Conservation (phyloP, 2,329 filamentous ascomycete species). For the Stemphylium beticola region DNA sequence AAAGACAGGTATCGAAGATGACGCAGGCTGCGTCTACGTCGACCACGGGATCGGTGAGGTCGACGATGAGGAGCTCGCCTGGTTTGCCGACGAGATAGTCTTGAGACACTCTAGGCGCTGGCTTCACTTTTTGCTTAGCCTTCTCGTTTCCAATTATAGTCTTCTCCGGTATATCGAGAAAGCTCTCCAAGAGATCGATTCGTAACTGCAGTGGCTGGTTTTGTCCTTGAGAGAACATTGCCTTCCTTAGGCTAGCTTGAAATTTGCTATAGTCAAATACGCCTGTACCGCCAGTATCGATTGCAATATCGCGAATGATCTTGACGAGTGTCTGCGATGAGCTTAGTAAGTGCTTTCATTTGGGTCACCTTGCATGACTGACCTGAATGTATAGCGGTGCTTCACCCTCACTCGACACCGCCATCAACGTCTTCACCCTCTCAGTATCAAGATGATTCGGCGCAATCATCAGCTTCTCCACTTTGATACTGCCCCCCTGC, state of each 20-base stretch:
- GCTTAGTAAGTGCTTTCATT: too few species aligned
- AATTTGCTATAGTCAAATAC: conserved; percentile 3
- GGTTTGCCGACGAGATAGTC: conserved; percentile 43
- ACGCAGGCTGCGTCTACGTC: conserved; percentile 70
- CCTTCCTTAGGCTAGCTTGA: not conserved
- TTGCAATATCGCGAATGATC: conserved; percentile 24
- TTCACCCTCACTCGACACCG: too few species aligned
- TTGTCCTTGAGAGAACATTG: not conserved
- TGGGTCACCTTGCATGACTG: too few species aligned
- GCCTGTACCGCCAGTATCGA: not conserved
- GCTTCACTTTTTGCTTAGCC: not conserved
- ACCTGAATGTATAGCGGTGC: too few species aligned
- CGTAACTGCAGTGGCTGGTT: not conserved
- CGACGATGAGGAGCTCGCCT: conserved; percentile 64
- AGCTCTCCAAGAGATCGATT: not conserved
- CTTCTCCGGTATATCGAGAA: not conserved
- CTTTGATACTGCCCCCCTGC: conserved; percentile 8
- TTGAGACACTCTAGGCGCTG: conserved; percentile 10
- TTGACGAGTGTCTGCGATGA: not conserved
- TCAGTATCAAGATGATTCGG: conserved; percentile 20
- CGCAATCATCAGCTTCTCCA: conserved; percentile 14
- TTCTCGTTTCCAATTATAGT: not conserved
- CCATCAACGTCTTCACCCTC: conserved; percentile 12
- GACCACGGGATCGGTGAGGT: conserved; percentile 74
- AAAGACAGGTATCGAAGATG: conserved; percentile 74